A percentile compares a stretch with the other conserved stretches of the same genome.
Evolutionary conservation across 176 grass and related monocot genomes (phyloP).

Genomic region (Melocanna baccifera): DNA sequence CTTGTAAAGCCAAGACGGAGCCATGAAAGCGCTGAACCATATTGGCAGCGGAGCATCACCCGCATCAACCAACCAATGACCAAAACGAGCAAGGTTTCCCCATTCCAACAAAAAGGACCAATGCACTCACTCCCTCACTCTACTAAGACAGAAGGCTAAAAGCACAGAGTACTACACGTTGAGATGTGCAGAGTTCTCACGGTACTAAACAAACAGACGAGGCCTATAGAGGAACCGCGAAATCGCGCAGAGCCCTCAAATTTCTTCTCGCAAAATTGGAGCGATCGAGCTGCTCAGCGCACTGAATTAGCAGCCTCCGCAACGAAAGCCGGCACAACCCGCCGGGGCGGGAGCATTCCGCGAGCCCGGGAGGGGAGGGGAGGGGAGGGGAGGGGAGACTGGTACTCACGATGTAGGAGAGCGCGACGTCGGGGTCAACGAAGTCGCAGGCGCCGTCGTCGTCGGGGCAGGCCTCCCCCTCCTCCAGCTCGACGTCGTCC

Average conservation of each 20-base stretch:
- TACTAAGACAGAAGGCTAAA: background rate
- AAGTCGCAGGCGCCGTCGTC: conserved; percentile 2
- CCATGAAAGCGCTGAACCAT: background rate
- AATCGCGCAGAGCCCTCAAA: background rate
- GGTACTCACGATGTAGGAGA: conserved; percentile 81
- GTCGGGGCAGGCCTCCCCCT: conserved; percentile 55
- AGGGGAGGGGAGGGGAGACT: background rate
- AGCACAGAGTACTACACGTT: background rate
- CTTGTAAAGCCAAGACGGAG: background rate
- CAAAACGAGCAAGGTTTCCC: background rate
- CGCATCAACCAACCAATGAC: background rate
- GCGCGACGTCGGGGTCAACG: conserved; percentile 54
- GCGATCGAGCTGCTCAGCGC: background rate
- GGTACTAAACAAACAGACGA: background rate
- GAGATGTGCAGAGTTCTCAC: background rate
- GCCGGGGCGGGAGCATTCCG: background rate
- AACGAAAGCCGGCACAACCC: background rate
- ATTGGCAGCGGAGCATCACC: background rate
- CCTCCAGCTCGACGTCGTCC: conserved; percentile 52
- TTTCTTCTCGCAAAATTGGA: background rate
- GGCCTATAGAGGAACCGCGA: background rate
- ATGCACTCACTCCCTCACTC: background rate
- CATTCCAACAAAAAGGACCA: background rate
- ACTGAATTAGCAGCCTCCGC: background rate
- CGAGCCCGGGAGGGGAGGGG: background rate